Percentiles rank a stretch among this genome's conserved stretches.
phyloP scores from a whole-genome alignment of 2,329 filamentous ascomycete species.

The Aschersonia sp. region DNA sequence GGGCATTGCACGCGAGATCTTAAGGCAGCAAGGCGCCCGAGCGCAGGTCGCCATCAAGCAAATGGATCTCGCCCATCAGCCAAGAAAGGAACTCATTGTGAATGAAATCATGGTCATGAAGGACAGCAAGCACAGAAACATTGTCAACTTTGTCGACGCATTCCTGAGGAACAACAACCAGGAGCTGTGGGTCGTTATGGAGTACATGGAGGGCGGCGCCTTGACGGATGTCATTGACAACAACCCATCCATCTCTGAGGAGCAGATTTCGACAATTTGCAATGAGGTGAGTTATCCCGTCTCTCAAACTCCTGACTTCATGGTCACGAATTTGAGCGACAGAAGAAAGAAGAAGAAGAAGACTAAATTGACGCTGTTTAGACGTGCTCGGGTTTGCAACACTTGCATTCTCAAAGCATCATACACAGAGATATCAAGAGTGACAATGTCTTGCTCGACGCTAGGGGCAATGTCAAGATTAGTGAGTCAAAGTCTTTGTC shows the following conservation, averaged over 20 bases:
- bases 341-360: too few species aligned
- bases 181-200: conserved; percentile 99
- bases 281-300: conserved; percentile 54
- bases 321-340: neutral
- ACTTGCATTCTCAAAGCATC: conserved; percentile 89
- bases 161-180: conserved; percentile 90
- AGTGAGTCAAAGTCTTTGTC: conserved; percentile 45
- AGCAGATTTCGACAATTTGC: conserved; percentile 96
- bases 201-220: conserved; percentile 98
- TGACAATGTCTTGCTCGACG: conserved; percentile 92
- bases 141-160: conserved; percentile 96
- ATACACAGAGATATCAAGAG: conserved; percentile 99
- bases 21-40: conserved; percentile 64
- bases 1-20: conserved; percentile 70
- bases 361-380: too few species aligned
- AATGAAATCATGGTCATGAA: conserved; percentile 99
- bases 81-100: conserved; percentile 93
- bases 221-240: conserved; percentile 98
- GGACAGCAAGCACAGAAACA: conserved; percentile 94
- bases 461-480: conserved; percentile 92
- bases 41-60: conserved; percentile 97
- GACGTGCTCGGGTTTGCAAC: conserved; percentile 86
- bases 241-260: conserved; percentile 83
- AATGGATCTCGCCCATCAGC: conserved; percentile 96
- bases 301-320: neutral